Conservation (phyloP, 345 rosid species). For the Carallia pectinifolia region DNA sequence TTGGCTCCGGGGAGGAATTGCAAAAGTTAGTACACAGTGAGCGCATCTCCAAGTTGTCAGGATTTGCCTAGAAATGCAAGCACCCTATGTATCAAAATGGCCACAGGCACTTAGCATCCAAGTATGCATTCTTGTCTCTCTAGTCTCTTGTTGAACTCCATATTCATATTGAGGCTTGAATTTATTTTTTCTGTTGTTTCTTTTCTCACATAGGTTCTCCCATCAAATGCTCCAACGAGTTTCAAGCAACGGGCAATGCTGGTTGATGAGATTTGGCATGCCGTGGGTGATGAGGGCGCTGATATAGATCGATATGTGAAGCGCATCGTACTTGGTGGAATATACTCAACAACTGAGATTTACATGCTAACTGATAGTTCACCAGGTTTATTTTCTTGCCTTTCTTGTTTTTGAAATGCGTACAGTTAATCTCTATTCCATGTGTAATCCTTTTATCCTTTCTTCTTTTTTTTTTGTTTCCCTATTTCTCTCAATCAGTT, state of each 20-base stretch:
- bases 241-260: slow-evolving; percentile 87
- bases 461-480: not conserved
- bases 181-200: not conserved
- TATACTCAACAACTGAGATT: slow-evolving; percentile 90
- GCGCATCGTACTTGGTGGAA: slow-evolving; percentile 87
- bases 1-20: slow-evolving; percentile 59
- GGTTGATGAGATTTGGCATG: slow-evolving; percentile 90
- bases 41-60: slow-evolving; percentile 59
- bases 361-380: slow-evolving; percentile 95
- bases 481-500: not conserved
- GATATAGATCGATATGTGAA: slow-evolving; percentile 87
- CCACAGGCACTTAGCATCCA: slow-evolving; percentile 97
- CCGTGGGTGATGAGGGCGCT: slow-evolving; percentile 69
- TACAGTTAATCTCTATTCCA: not conserved
- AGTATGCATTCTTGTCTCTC: slow-evolving; percentile 25
- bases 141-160: slow-evolving; percentile 1
- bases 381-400: slow-evolving; percentile 47
- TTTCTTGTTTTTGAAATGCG: not conserved
- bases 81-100: slow-evolving; percentile 90
- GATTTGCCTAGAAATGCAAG: slow-evolving; percentile 85
- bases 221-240: slow-evolving; percentile 68
- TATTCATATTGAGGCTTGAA: not conserved
- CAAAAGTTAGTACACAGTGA: slow-evolving; percentile 62
- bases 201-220: slow-evolving; percentile 60
- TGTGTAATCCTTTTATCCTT: not conserved